A percentile compares a stretch with the other conserved stretches of the same genome.
Conservation (phyloP, 2,329 filamentous ascomycete species). For the Mariannaea sp. region DNA sequence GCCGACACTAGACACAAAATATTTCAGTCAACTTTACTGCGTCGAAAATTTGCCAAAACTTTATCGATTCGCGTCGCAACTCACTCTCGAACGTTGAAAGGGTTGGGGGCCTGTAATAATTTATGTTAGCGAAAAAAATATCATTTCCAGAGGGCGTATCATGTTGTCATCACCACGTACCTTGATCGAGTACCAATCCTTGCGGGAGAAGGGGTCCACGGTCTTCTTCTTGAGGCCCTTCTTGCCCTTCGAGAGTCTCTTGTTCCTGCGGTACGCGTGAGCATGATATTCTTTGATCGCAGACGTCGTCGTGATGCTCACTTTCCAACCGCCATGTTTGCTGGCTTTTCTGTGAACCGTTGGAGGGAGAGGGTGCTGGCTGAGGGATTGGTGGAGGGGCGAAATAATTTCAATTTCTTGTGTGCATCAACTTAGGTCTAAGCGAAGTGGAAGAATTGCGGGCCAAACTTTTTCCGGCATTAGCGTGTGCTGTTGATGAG, state of each 20-base stretch:
- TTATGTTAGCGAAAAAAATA: constrained; percentile 27
- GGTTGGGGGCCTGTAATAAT: constrained; percentile 76
- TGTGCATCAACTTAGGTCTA: constrained; percentile 48
- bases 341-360: constrained; percentile 52
- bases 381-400: constrained; percentile 49
- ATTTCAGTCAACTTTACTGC: constrained; percentile 25
- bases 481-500: constrained; percentile 24
- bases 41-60: constrained; percentile 19
- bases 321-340: constrained; percentile 67
- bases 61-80: constrained; percentile 45
- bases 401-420: constrained; percentile 49
- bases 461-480: constrained; percentile 38
- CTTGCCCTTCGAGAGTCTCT: constrained; percentile 99
- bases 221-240: constrained; percentile 99
- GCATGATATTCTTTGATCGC: constrained; percentile 17
- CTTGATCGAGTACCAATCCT: constrained; percentile 99
- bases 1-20: constrained; percentile 80
- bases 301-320: constrained; percentile 43
- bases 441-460: constrained; percentile 41
- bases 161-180: constrained; percentile 47
- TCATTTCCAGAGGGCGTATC: not conserved
- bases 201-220: constrained; percentile 94
- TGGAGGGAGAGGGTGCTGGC: constrained; percentile 50
- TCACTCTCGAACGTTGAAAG: constrained; percentile 97
- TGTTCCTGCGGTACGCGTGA: constrained; percentile 71